phyloP scores from a whole-genome alignment of 78 protist genomes.

The Monocercomonoides exilis region DNA sequence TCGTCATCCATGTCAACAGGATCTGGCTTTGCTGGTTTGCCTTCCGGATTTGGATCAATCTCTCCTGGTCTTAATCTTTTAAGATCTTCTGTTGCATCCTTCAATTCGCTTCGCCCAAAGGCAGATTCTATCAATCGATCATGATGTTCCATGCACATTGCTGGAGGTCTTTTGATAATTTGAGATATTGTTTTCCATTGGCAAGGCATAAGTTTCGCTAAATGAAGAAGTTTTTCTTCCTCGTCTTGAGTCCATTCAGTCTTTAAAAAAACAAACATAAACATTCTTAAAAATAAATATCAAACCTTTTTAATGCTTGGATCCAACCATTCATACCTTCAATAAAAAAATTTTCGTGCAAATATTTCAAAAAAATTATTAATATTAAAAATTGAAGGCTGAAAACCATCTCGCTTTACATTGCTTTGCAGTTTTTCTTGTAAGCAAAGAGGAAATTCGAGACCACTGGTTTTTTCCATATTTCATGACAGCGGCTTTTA shows the following conservation, averaged over 20 bases:
- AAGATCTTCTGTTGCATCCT: conserved; percentile 69
- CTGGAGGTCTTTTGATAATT: conserved; percentile 92
- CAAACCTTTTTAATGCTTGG: conserved; percentile 3
- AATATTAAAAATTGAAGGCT: conserved; percentile 4
- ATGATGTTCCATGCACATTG: conserved; percentile 94
- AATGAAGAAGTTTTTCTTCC: conserved; percentile 94
- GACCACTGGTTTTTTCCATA: conserved; percentile 80
- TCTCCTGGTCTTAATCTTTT: conserved; percentile 85
- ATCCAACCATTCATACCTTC: conserved; percentile 6
- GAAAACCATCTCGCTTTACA: conserved; percentile 92
- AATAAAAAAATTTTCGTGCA: no score
- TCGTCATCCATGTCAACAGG: conserved; percentile 98
- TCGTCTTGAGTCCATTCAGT: conserved; percentile 98
- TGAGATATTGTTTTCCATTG: conserved; percentile 99
- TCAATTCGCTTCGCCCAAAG: conserved; percentile 7
- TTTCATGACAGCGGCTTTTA: conserved; percentile 98
- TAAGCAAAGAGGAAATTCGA: conserved; percentile 78
- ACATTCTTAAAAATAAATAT: neutral
- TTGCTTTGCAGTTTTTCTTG: conserved; percentile 90
- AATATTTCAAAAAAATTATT: neutral
- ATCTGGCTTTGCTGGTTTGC: conserved; percentile 95
- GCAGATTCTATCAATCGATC: conserved; percentile 74
- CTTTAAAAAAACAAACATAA: neutral
- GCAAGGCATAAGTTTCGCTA: conserved; percentile 78
- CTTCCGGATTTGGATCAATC: conserved; percentile 90